phyloP scores from a whole-genome alignment of 108 stramenopile species.

The Asterionellopsis glacialis region DNA sequence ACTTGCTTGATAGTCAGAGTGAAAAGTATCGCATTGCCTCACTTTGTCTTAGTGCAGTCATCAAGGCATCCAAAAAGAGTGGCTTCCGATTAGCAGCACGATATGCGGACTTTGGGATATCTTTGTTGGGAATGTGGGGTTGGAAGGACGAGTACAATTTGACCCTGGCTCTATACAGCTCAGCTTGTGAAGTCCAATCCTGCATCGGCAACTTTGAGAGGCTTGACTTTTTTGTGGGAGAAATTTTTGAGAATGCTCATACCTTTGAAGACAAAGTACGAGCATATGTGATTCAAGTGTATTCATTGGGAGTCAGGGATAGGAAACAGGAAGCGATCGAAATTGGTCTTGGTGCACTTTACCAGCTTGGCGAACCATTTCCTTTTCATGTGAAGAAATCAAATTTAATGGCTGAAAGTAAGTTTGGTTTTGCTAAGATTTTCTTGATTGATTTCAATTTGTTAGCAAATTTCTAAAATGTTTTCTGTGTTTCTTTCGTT shows the following conservation, averaged over 20 bases:
- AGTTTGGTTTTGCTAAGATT: neutral
- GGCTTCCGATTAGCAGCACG: neutral
- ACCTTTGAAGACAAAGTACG: constrained; percentile 28
- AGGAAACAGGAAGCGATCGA: constrained; percentile 26
- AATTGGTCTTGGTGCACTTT: constrained; percentile 23
- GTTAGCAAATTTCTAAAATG: too few species aligned
- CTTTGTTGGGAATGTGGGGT: neutral
- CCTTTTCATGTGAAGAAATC: constrained; percentile 4
- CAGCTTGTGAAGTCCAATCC: neutral
- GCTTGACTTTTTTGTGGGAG: neutral
- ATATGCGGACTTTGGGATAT: neutral
- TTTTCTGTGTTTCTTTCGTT: neutral
- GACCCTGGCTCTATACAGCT: neutral
- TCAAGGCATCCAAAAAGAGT: neutral
- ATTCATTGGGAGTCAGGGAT: constrained; percentile 18
- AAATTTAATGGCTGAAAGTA: constrained; percentile 1
- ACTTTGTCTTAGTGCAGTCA: neutral
- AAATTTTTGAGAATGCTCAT: constrained; percentile 28
- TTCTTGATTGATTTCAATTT: too few species aligned
- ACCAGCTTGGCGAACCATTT: constrained; percentile 26
- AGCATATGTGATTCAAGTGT: constrained; percentile 29
- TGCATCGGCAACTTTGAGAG: neutral
- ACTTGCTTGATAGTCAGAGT: neutral
- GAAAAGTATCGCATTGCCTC: constrained; percentile 1
- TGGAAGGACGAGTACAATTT: constrained; percentile 6